Conservation (phyloP, 331 rosid species). For the Spiraea crenata region DNA sequence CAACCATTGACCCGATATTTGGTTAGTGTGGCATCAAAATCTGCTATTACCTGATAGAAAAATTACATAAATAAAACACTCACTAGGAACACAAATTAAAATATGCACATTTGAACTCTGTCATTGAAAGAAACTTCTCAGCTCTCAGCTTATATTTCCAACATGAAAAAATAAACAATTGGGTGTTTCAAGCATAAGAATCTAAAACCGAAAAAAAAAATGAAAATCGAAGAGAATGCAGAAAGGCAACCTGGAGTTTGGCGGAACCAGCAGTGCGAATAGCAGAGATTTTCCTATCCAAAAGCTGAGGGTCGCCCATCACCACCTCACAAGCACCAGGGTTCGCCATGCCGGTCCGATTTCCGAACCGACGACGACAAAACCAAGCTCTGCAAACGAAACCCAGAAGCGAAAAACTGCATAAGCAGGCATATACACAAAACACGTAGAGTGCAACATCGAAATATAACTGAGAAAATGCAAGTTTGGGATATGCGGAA, state of each 20-base stretch:
- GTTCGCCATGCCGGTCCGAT: constrained; percentile 46
- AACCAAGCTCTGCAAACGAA: constrained; percentile 28
- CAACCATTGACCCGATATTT: constrained; percentile 64
- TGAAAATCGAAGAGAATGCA: not conserved
- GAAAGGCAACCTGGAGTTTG: constrained; percentile 64
- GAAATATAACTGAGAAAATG: not conserved
- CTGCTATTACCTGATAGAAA: constrained; percentile 73
- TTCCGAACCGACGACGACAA: constrained; percentile 30
- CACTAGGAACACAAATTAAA: not conserved
- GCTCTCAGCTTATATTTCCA: not conserved
- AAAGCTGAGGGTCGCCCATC: constrained; percentile 39
- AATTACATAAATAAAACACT: constrained; percentile 15
- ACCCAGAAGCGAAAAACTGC: not conserved
- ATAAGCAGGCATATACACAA: not conserved
- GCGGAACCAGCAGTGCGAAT: constrained; percentile 58
- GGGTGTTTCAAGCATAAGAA: not conserved
- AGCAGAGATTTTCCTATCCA: constrained; percentile 48
- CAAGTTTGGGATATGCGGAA: not conserved
- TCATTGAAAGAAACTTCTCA: not conserved
- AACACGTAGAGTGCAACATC: too few species aligned
- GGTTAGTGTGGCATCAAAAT: constrained; percentile 87
- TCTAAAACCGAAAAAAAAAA: not conserved
- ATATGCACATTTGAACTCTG: constrained; percentile 1
- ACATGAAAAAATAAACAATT: not conserved
- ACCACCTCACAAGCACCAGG: constrained; percentile 29